Evolutionary conservation across 2,329 filamentous ascomycete species (phyloP).

Genomic region (Nannizzia gypsea): DNA sequence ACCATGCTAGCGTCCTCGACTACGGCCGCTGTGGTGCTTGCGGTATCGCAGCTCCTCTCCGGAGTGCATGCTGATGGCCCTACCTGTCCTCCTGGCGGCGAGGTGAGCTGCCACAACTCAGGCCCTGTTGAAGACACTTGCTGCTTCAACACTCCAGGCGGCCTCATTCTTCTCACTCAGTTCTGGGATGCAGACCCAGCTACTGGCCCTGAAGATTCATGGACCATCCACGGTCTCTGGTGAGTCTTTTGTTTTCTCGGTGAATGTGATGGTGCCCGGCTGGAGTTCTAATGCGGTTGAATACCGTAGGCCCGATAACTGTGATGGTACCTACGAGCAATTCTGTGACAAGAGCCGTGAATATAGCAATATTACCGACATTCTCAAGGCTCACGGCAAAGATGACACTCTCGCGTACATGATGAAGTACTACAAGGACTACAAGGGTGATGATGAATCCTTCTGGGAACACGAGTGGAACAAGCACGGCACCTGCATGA

Average conservation of each 20-base stretch:
- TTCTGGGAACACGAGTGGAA: constrained; percentile 63
- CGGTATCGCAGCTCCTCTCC: background rate
- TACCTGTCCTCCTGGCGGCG: constrained; percentile 25
- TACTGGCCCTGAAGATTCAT: constrained; percentile 44
- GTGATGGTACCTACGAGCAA: constrained; percentile 46
- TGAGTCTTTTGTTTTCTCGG: constrained; percentile 21
- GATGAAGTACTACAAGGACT: constrained; percentile 50
- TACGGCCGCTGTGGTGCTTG: background rate
- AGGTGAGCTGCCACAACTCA: constrained; percentile 46
- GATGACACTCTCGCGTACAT: constrained; percentile 45
- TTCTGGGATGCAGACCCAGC: constrained; percentile 49
- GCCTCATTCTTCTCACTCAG: constrained; percentile 46
- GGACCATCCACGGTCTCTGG: constrained; percentile 49
- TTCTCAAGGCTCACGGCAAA: constrained; percentile 40
- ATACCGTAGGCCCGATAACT: constrained; percentile 36
- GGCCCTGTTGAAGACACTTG: constrained; percentile 40
- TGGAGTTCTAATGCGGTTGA: background rate
- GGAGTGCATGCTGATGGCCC: constrained; percentile 12
- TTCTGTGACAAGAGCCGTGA: constrained; percentile 44
- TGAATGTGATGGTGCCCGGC: background rate
- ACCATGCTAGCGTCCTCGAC: background rate
- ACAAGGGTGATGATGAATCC: constrained; percentile 41
- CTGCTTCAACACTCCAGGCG: constrained; percentile 49
- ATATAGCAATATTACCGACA: constrained; percentile 47
- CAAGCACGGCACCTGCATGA: constrained; percentile 62